phyloP scores from a whole-genome alignment of 2,329 filamentous ascomycete genomes.

The Pseudogymnoascus sp. region DNA sequence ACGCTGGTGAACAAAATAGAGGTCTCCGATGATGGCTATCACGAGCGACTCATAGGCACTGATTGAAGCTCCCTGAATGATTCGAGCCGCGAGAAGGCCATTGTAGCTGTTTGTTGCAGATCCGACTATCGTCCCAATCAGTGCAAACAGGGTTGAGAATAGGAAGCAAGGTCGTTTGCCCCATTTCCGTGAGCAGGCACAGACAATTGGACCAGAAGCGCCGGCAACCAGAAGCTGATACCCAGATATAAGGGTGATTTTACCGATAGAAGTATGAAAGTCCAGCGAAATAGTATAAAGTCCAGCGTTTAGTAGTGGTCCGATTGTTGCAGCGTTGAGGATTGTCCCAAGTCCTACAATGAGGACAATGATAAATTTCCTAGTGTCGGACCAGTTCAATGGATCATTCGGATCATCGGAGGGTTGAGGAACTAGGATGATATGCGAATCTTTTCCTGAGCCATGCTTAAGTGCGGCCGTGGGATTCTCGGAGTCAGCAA shows the following conservation, averaged over 20 bases:
- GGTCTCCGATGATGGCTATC: background rate
- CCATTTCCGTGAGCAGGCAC: background rate
- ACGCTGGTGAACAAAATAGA: background rate
- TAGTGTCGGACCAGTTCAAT: conserved; percentile 34
- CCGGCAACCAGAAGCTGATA: background rate
- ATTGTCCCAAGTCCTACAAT: conserved; percentile 33
- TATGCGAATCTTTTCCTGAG: conserved; percentile 12
- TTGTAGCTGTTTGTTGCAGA: background rate
- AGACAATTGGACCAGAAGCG: background rate
- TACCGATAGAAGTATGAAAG: no score
- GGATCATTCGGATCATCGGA: conserved; percentile 42
- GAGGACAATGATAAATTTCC: conserved; percentile 36
- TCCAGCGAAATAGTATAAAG: background rate
- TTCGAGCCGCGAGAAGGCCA: background rate
- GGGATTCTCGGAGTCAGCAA: conserved; percentile 11
- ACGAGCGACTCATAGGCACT: background rate
- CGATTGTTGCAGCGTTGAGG: no score
- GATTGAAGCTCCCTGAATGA: background rate
- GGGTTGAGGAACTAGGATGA: conserved; percentile 33
- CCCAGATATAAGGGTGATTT: background rate
- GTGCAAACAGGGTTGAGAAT: background rate
- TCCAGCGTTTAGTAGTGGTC: background rate
- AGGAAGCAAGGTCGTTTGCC: background rate
- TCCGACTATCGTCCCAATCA: background rate
- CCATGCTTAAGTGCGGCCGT: conserved; percentile 15